Percentiles rank a stretch among this genome's conserved stretches.
Evolutionary conservation across 2,329 filamentous ascomycete species (phyloP).

Genomic region (Torrubiellomyces zombiae): DNA sequence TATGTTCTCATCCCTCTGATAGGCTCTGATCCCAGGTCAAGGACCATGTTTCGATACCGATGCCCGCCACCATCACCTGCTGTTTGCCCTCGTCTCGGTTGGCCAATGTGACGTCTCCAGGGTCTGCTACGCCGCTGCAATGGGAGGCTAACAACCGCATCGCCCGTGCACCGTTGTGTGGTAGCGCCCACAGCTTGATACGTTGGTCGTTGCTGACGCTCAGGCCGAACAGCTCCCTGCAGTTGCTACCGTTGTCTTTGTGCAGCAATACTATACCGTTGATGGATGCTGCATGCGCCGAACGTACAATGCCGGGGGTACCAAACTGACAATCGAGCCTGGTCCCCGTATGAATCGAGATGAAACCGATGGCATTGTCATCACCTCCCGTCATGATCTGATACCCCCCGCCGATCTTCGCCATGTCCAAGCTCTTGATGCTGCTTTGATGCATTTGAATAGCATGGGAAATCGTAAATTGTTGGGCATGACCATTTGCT

Average conservation of each 20-base stretch:
- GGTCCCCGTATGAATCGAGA: too few species aligned
- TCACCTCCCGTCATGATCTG: constrained; percentile 67
- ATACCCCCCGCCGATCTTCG: constrained; percentile 13
- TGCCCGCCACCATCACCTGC: constrained; percentile 24
- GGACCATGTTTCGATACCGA: constrained; percentile 32
- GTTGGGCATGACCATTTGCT: constrained; percentile 2
- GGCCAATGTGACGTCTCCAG: constrained; percentile 32
- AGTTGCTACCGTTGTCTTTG: constrained; percentile 2
- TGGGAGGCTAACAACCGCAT: constrained; percentile 28
- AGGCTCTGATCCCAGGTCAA: constrained; percentile 2
- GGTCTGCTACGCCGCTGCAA: constrained; percentile 44
- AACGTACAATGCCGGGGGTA: constrained; percentile 14
- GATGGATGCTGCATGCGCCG: constrained; percentile 56
- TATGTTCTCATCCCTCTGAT: too few species aligned
- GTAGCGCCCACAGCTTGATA: constrained; percentile 36
- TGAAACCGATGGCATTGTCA: constrained; percentile 62
- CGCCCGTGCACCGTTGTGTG: constrained; percentile 6
- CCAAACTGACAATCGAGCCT: constrained; percentile 11
- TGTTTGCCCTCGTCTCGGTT: constrained; percentile 2
- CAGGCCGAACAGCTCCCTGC: constrained; percentile 14
- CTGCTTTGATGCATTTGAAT: constrained; percentile 59
- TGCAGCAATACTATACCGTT: constrained; percentile 34
- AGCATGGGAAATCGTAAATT: constrained; percentile 14
- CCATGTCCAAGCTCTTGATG: constrained; percentile 48
- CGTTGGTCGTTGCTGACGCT: constrained; percentile 45